Evolutionary conservation across 306 rosid species (phyloP).

Genomic region (Sicyos edulis): DNA sequence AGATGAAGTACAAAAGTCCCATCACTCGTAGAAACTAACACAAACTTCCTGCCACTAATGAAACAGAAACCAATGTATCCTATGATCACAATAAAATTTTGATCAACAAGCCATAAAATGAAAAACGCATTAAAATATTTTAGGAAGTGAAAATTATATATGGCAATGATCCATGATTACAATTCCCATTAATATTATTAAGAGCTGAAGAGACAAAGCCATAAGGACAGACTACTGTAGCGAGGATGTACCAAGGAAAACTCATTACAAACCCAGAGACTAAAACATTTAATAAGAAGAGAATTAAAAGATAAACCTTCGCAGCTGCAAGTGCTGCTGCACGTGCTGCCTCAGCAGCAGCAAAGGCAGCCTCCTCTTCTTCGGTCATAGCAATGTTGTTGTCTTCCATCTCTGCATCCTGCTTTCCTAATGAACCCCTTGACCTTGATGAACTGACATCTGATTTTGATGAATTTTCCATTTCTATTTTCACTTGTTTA

Average conservation of each 20-base stretch:
- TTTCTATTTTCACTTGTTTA: conserved; percentile 47
- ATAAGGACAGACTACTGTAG: not conserved
- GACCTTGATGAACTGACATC: conserved; percentile 60
- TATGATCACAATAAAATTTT: not conserved
- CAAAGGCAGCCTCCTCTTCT: conserved; percentile 89
- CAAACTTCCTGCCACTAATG: not conserved
- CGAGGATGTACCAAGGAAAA: not conserved
- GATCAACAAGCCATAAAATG: not conserved
- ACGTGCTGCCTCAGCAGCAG: conserved; percentile 96
- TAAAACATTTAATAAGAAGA: conserved; percentile 4
- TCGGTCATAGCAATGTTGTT: conserved; percentile 46
- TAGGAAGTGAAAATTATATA: not conserved
- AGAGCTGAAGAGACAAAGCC: not conserved
- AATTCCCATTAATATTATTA: conserved; percentile 1
- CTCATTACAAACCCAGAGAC: not conserved
- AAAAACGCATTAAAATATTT: not conserved
- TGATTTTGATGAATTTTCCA: conserved; percentile 43
- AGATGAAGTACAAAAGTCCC: not conserved
- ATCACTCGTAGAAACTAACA: not conserved
- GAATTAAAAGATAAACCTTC: conserved; percentile 45
- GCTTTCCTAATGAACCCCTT: conserved; percentile 47
- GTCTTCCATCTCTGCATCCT: conserved; percentile 34
- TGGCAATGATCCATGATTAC: not conserved
- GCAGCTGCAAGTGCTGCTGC: conserved; percentile 95
- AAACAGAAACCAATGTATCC: not conserved